Conservation (phyloP, 1,284 basidiomycete species). For the Moesziomyces sp. region DNA sequence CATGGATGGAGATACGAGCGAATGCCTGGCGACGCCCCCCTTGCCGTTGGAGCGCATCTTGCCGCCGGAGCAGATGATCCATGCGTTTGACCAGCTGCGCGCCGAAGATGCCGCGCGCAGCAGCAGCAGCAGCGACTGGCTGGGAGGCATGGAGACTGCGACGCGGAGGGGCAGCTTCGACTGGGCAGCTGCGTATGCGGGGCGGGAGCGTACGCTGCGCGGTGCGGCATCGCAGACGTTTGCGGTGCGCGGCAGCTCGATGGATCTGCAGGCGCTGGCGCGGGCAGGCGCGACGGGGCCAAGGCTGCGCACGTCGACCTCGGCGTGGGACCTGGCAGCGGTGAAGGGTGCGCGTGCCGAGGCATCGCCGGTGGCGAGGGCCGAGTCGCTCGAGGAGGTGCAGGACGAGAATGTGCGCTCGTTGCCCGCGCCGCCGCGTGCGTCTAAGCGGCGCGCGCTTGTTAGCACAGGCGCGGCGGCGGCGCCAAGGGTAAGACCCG, state of each 20-base stretch:
- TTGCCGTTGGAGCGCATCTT: constrained; percentile 40
- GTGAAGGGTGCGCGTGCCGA: background rate
- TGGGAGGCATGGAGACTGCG: constrained; percentile 19
- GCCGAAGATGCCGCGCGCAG: constrained; percentile 21
- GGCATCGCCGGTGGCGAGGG: background rate
- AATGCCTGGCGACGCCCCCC: constrained; percentile 3
- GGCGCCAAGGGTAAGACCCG: too few relatives aligned
- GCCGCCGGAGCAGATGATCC: constrained; percentile 52
- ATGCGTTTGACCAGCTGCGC: constrained; percentile 46
- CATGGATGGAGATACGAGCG: background rate
- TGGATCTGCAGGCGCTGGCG: background rate
- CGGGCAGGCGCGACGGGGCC: background rate
- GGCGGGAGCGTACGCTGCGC: constrained; percentile 4
- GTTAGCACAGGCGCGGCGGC: background rate
- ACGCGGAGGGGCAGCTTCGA: constrained; percentile 15
- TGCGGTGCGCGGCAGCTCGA: constrained; percentile 1
- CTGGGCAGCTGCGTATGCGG: constrained; percentile 2
- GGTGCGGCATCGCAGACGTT: constrained; percentile 12
- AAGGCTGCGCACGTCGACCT: constrained; percentile 10
- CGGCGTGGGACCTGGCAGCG: constrained; percentile 12
- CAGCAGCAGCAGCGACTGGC: constrained; percentile 14
- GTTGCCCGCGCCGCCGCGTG: constrained; percentile 30
- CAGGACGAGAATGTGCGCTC: constrained; percentile 1
- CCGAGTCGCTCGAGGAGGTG: background rate
- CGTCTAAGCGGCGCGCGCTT: constrained; percentile 11